Evolutionary conservation across 306 rosid species (phyloP).

Genomic region (Hippophae tibetana): DNA sequence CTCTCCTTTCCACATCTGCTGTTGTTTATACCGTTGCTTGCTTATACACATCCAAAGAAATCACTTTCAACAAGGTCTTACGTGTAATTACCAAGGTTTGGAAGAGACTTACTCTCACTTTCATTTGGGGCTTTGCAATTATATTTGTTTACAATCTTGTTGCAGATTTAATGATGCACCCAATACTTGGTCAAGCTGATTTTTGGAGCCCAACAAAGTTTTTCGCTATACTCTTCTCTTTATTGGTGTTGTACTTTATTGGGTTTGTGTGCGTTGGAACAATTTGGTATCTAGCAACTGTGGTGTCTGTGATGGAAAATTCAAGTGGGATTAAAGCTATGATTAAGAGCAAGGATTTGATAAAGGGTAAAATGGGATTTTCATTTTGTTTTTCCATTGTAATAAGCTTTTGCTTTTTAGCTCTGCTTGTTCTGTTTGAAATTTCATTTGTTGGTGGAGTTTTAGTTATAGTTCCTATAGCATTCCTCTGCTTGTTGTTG

Average conservation of each 20-base stretch:
- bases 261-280: conserved; percentile 46
- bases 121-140: conserved; percentile 24
- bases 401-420: conserved; percentile 6
- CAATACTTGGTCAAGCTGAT: not conserved
- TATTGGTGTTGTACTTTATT: conserved; percentile 11
- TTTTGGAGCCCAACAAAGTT: not conserved
- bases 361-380: conserved; percentile 49
- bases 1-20: conserved; percentile 43
- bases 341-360: conserved; percentile 45
- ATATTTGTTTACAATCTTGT: conserved; percentile 24
- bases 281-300: conserved; percentile 69
- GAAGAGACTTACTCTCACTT: conserved; percentile 44
- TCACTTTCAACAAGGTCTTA: conserved; percentile 30
- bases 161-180: not conserved
- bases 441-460: conserved; percentile 10
- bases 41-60: conserved; percentile 25
- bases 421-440: conserved; percentile 11
- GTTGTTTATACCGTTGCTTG: conserved; percentile 50
- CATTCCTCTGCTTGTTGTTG: conserved; percentile 26
- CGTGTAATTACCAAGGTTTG: conserved; percentile 45
- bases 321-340: conserved; percentile 51
- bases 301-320: conserved; percentile 61
- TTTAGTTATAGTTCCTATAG: conserved; percentile 14
- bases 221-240: not conserved
- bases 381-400: not conserved